phyloP scores from a whole-genome alignment of 1,284 basidiomycete species.

The Lignosus rhinocerotis region DNA sequence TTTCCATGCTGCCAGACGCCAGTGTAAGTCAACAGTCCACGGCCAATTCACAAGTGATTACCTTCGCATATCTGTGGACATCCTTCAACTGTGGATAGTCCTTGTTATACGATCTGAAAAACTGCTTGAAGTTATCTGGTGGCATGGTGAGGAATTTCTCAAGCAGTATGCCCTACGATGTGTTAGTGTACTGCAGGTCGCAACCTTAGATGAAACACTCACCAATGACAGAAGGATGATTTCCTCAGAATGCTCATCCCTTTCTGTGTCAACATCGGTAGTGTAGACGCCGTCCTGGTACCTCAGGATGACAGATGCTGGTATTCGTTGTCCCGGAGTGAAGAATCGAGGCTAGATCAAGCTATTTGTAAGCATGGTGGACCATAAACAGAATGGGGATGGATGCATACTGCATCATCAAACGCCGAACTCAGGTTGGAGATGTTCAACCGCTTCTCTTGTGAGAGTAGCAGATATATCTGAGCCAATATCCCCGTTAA shows the following conservation, averaged over 20 bases:
- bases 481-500: slow-evolving; percentile 84
- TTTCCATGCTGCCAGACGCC: slow-evolving; percentile 55
- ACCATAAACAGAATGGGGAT: not conserved
- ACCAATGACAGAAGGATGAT: slow-evolving; percentile 78
- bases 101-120: slow-evolving; percentile 49
- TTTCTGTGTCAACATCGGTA: slow-evolving; percentile 70
- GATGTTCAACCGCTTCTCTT: slow-evolving; percentile 63
- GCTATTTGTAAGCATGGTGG: not conserved
- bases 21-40: not conserved
- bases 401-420: slow-evolving; percentile 51
- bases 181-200: not conserved
- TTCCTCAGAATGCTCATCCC: slow-evolving; percentile 57
- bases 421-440: slow-evolving; percentile 62
- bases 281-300: slow-evolving; percentile 73
- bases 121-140: slow-evolving; percentile 63
- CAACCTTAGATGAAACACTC: slow-evolving; percentile 27
- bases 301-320: slow-evolving; percentile 71
- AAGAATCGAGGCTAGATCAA: slow-evolving; percentile 58
- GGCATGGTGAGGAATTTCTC: slow-evolving; percentile 87
- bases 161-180: slow-evolving; percentile 75
- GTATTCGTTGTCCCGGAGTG: slow-evolving; percentile 81
- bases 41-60: slow-evolving; percentile 27
- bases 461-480: slow-evolving; percentile 83
- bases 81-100: slow-evolving; percentile 38
- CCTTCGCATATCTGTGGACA: slow-evolving; percentile 76